Evolutionary conservation across 2,329 filamentous ascomycete species (phyloP), one percentile per base, ranked within the genome.

Genomic region (Dactylonectria macrodidyma): DNA sequence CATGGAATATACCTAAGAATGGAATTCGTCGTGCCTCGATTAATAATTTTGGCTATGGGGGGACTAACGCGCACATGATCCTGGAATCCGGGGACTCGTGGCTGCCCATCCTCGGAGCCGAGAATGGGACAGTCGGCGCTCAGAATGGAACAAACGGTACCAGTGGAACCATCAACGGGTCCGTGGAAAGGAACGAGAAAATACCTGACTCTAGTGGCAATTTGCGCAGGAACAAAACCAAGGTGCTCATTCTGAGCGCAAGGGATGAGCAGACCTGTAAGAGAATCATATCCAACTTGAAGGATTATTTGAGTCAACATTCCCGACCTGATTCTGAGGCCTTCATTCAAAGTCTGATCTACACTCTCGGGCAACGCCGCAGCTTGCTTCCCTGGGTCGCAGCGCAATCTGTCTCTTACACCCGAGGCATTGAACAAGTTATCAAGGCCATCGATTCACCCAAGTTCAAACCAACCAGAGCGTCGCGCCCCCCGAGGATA

Each of bases 51-150:
- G 56, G 56, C 6, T 65, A 65, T n/a, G 62, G 56, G 2, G 56
- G 62, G 11, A 41, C 24, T 30, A 65, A 65, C 26, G 19, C 56
- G 24, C 75, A 77, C 46, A 68, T 74, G 3, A 71, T 77, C 10
- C 36, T 76, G 19, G 19, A 19, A 19, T 19, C 19, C 2, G 73
- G 75, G n/a, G 68, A 65, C 47, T 50, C 47, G 22, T 24, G 10
- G n/a, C 19, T 19, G 19, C 19, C 19, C 19, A 19, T 1, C 19
- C 19, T 19, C 19, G 19, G 19, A 19, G 19, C 19, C 1, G 19
- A 19, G 19, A 19, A 19, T 19, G 19, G 19, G 19, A 19, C 19
- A 19, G 19, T 19, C 19, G 19, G 19, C 19, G 19, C 19, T 19
- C 19, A 19, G 19, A 19, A 19, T 19, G 19, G 19, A 19, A 19